Conservation (phyloP, 768 basidiomycete genomes). For the Mrakia hoshinonis region DNA sequence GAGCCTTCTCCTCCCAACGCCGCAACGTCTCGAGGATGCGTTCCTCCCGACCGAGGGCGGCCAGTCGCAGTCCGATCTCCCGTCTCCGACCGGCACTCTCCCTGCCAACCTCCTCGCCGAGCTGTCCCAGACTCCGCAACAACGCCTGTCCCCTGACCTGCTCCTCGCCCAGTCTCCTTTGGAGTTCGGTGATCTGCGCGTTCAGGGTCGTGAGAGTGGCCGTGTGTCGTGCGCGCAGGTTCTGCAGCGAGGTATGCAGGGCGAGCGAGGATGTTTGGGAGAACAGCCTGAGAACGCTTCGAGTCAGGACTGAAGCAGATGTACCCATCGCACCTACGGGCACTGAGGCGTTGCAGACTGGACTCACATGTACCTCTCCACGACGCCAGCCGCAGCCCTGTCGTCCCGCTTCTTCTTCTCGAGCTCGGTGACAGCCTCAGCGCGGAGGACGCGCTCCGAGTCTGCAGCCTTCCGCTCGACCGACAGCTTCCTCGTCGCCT, state of each 20-base stretch:
- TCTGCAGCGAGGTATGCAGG: slow-evolving; percentile 54
- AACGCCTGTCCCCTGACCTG: slow-evolving; percentile 47
- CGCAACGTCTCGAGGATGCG: slow-evolving; percentile 24
- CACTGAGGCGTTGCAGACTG: too few relatives aligned
- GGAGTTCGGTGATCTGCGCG: slow-evolving; percentile 47
- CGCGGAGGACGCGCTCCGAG: background rate
- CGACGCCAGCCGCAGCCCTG: slow-evolving; percentile 69
- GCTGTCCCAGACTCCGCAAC: slow-evolving; percentile 57
- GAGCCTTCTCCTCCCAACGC: slow-evolving; percentile 13
- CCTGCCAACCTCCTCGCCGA: slow-evolving; percentile 60
- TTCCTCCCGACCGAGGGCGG: slow-evolving; percentile 24
- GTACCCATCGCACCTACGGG: background rate
- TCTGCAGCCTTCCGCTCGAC: background rate
- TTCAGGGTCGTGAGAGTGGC: slow-evolving; percentile 55
- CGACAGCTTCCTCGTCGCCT: background rate
- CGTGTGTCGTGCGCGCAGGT: slow-evolving; percentile 55
- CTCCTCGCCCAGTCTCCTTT: slow-evolving; percentile 46
- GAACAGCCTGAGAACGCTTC: slow-evolving; percentile 55
- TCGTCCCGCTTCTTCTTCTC: slow-evolving; percentile 57
- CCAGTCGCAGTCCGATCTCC: slow-evolving; percentile 50
- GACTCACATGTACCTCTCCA: slow-evolving; percentile 71
- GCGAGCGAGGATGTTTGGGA: slow-evolving; percentile 64
- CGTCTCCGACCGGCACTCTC: slow-evolving; percentile 64
- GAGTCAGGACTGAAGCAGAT: background rate
- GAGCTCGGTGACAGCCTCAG: slow-evolving; percentile 41